Conservation (phyloP, 441 rosid species). For the Hypseocharis bilobata region DNA sequence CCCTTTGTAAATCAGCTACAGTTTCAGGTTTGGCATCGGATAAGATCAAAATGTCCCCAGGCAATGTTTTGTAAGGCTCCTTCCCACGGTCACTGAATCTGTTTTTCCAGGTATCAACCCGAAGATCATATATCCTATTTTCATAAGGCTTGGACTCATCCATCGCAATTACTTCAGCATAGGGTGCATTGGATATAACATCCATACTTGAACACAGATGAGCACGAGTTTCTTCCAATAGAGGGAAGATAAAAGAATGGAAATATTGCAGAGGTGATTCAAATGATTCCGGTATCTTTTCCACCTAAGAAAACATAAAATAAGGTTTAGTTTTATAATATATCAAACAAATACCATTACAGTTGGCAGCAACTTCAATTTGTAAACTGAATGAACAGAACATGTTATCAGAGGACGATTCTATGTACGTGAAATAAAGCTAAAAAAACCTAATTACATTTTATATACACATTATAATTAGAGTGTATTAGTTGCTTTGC, state of each 20-base stretch:
- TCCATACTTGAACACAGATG: constrained; percentile 28
- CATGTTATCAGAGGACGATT: not conserved
- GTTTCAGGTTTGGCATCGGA: constrained; percentile 34
- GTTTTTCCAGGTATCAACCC: constrained; percentile 40
- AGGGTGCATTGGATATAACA: constrained; percentile 32
- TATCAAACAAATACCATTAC: not conserved
- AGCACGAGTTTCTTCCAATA: constrained; percentile 47
- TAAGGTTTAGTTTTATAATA: not conserved
- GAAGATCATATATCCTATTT: constrained; percentile 17
- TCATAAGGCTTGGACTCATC: constrained; percentile 13
- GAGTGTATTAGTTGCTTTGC: not conserved
- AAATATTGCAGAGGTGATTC: constrained; percentile 29
- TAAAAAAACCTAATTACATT: not conserved
- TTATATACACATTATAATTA: not conserved
- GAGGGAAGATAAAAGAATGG: constrained; percentile 29
- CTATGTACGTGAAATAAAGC: not conserved
- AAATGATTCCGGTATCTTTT: constrained; percentile 33
- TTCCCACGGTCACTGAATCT: constrained; percentile 25
- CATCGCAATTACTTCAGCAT: constrained; percentile 27
- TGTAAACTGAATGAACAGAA: no score
- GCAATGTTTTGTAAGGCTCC: constrained; percentile 39
- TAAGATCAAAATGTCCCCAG: constrained; percentile 42
- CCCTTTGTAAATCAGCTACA: constrained; percentile 32
- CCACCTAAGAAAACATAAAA: constrained; percentile 27
- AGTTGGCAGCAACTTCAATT: not conserved